Evolutionary conservation across 352 stramenopile species (phyloP).

Genomic region (Phytophthora pluvialis): DNA sequence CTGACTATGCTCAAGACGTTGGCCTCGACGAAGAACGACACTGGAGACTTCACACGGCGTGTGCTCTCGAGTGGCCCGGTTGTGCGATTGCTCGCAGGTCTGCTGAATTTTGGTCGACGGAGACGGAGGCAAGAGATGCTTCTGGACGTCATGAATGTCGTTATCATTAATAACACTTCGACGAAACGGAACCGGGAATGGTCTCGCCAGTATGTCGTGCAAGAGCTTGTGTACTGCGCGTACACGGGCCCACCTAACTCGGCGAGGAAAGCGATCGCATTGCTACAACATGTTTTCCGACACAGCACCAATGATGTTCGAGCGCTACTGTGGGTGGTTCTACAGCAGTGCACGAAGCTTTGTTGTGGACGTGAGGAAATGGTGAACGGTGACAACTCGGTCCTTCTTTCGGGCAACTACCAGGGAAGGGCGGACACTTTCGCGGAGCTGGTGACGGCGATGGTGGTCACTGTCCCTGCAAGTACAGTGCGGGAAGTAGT

Average conservation of each 20-base stretch:
- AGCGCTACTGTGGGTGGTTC: slow-evolving; percentile 51
- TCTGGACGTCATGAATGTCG: slow-evolving; percentile 45
- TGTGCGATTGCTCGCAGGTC: slow-evolving; percentile 38
- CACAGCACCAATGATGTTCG: slow-evolving; percentile 15
- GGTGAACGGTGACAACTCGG: neutral
- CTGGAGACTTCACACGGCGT: slow-evolving; percentile 45
- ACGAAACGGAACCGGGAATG: slow-evolving; percentile 36
- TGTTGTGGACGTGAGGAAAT: slow-evolving; percentile 58
- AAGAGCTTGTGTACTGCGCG: slow-evolving; percentile 52
- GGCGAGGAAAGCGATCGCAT: slow-evolving; percentile 30
- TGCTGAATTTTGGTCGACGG: slow-evolving; percentile 35
- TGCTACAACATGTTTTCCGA: slow-evolving; percentile 47
- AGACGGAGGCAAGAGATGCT: slow-evolving; percentile 41
- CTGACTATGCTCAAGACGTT: slow-evolving; percentile 33
- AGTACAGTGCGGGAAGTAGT: slow-evolving; percentile 35
- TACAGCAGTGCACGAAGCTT: slow-evolving; percentile 63
- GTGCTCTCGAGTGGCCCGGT: slow-evolving; percentile 48
- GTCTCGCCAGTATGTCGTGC: slow-evolving; percentile 50
- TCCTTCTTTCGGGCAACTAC: slow-evolving; percentile 18
- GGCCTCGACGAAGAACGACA: slow-evolving; percentile 27
- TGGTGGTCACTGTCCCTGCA: slow-evolving; percentile 34
- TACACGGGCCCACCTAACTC: slow-evolving; percentile 34
- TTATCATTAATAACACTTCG: slow-evolving; percentile 31
- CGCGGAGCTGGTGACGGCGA: slow-evolving; percentile 54
- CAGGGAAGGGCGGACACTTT: slow-evolving; percentile 44